phyloP scores from a whole-genome alignment of 352 stramenopile genomes.

The Globisporangium splendens region DNA sequence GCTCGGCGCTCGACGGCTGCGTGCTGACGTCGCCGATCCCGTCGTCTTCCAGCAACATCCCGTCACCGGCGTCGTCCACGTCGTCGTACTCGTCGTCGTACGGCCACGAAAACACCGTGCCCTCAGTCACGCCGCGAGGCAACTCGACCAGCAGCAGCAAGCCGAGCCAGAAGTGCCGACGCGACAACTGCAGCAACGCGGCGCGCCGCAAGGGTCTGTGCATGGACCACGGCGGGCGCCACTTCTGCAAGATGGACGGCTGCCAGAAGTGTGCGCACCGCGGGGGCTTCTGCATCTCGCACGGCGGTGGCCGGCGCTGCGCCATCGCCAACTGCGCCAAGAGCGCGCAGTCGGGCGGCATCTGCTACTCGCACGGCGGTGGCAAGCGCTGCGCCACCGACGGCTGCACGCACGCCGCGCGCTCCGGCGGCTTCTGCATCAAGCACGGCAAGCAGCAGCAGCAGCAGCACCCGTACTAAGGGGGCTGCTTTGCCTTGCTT shows the following conservation, averaged over 20 bases:
- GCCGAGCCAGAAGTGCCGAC: conserved; percentile 42
- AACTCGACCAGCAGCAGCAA: background rate
- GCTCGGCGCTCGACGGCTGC: conserved; percentile 1
- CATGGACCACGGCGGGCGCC: conserved; percentile 83
- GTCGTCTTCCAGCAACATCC: conserved; percentile 5
- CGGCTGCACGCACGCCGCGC: conserved; percentile 72
- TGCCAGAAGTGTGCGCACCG: conserved; percentile 82
- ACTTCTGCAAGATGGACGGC: conserved; percentile 83
- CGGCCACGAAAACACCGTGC: background rate
- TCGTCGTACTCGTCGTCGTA: conserved; percentile 14
- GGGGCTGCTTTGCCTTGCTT: too few relatives aligned
- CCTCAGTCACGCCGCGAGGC: too few relatives aligned
- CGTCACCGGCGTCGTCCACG: conserved; percentile 12
- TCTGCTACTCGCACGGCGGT: conserved; percentile 83
- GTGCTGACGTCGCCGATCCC: background rate
- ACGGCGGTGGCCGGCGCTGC: conserved; percentile 74
- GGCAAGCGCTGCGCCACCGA: conserved; percentile 77
- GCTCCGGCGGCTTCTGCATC: conserved; percentile 80
- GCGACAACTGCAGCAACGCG: conserved; percentile 62
- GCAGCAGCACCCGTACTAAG: conserved; percentile 7
- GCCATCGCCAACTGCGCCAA: conserved; percentile 71
- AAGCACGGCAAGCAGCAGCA: conserved; percentile 78
- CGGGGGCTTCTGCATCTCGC: conserved; percentile 77
- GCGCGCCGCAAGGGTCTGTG: conserved; percentile 80
- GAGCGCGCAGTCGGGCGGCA: conserved; percentile 74